Conservation (phyloP, 163 green algal genomes). For the Scenedesmus sp. region DNA sequence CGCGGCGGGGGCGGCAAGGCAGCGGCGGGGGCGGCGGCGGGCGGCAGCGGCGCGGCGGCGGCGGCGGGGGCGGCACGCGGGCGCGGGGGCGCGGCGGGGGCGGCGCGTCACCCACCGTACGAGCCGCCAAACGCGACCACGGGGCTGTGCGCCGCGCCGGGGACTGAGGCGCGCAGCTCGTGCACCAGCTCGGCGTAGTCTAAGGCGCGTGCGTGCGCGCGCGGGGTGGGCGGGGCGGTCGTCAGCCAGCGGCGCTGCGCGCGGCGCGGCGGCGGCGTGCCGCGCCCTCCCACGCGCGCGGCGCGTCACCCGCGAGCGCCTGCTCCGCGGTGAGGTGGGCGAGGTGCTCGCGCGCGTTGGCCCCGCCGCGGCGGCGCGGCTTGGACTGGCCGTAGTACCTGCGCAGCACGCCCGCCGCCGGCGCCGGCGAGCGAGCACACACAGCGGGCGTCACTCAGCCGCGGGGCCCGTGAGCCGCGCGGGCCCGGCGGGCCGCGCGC, state of each 20-base stretch:
- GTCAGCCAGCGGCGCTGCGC: no score
- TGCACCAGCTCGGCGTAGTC: constrained; percentile 88
- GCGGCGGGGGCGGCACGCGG: not conserved
- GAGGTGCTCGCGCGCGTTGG: constrained; percentile 77
- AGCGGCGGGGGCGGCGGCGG: not conserved
- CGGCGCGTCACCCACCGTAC: constrained; percentile 73
- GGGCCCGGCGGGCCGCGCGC: no score
- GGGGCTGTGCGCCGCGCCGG: constrained; percentile 57
- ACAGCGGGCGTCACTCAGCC: no score
- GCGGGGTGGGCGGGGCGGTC: no score
- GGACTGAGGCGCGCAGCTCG: constrained; percentile 65
- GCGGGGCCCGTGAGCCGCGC: no score
- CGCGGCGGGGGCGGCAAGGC: not conserved
- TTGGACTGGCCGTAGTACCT: constrained; percentile 85
- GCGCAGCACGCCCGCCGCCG: no score
- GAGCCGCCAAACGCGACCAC: constrained; percentile 91
- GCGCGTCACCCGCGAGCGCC: constrained; percentile 42
- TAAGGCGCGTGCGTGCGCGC: no score
- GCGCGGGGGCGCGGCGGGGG: no score
- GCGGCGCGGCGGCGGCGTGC: no score
- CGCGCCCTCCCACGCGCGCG: no score
- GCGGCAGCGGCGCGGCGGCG: not conserved
- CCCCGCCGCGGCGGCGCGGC: constrained; percentile 76
- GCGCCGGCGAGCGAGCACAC: no score
- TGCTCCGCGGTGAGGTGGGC: constrained; percentile 86